Percentiles rank a stretch among this genome's conserved stretches.
Evolutionary conservation across 352 stramenopile species (phyloP).

Genomic region (Phytophthora pisi): DNA sequence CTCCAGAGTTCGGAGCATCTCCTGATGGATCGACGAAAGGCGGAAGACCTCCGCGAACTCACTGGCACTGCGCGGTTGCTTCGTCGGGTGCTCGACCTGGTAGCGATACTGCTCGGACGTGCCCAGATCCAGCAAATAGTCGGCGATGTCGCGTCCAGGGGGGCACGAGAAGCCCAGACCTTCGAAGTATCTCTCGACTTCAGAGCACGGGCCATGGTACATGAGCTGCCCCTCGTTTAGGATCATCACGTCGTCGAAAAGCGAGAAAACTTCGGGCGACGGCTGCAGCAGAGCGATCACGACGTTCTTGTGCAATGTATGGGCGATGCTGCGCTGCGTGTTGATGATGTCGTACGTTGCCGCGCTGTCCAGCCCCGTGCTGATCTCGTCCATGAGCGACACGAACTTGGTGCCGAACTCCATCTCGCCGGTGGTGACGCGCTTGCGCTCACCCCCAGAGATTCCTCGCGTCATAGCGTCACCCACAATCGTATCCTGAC

Average conservation of each 20-base stretch:
- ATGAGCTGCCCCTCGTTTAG: slow-evolving; percentile 59
- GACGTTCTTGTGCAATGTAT: slow-evolving; percentile 38
- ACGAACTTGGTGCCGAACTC: slow-evolving; percentile 74
- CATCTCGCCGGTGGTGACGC: slow-evolving; percentile 65
- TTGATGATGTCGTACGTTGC: slow-evolving; percentile 50
- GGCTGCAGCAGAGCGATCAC: slow-evolving; percentile 86
- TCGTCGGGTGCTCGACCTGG: slow-evolving; percentile 7
- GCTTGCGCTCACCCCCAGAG: slow-evolving; percentile 80
- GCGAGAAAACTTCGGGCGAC: slow-evolving; percentile 88
- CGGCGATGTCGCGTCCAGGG: slow-evolving; percentile 32
- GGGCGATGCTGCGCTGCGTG: slow-evolving; percentile 34
- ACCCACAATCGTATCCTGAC: slow-evolving; percentile 44
- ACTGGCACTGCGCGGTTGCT: slow-evolving; percentile 18
- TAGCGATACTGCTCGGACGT: slow-evolving; percentile 35
- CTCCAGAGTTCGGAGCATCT: slow-evolving; percentile 5
- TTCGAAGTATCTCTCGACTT: slow-evolving; percentile 22
- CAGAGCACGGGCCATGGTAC: slow-evolving; percentile 27
- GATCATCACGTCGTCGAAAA: slow-evolving; percentile 71
- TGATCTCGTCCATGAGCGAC: slow-evolving; percentile 91
- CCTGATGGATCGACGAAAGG: slow-evolving; percentile 14
- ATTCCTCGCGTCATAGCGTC: slow-evolving; percentile 62
- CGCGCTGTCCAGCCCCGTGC: slow-evolving; percentile 88
- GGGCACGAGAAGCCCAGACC: slow-evolving; percentile 54
- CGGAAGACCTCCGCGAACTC: slow-evolving; percentile 47
- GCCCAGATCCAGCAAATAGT: slow-evolving; percentile 45